Base-by-base conservation (phyloP, 2,329 filamentous ascomycete genomes). In the Ceratocystis smalleyi region DNA sequence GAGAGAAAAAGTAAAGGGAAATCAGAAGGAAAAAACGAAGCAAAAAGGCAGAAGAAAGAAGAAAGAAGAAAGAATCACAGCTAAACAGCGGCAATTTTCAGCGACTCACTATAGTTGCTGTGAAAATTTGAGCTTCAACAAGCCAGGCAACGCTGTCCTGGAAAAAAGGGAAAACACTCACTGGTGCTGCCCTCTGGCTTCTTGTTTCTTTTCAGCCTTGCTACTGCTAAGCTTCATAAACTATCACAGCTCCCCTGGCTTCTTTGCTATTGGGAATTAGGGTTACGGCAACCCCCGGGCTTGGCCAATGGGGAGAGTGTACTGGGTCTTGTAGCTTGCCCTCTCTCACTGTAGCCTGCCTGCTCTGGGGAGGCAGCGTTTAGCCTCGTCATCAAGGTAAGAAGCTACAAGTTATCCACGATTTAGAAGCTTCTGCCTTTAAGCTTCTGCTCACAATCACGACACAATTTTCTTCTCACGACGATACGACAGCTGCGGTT, bases 381-480 rank as follows among this genome's bases (percentile, higher is more conserved):
- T 75, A 78, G 78, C 78, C 77, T 80, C 78, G 78, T 81, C 78
- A 81, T 79, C 78, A 76, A 74, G 75, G 73, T 71, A 71, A 68
- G 51, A 55, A 55, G 51, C 51, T 55, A 27, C 22, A 32, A 40
- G 35, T 17, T 55, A 55, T 55, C 51, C 51, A 55, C 27, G 24
- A 27, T 32, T n/a, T 17, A n/a, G 27, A 27, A 55, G 22, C 17
- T n/a, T 55, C 27, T 7, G 10, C 51, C 22, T 32, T 32, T 12
- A 32, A 30, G 51, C 51, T 65, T 67, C 35, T 40, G 35, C 67
- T 40, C 63, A 51, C 67, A 64, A 63, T 60, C 64, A 66, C 65
- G 67, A 69, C 35, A 43, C 69, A 64, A 68, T 69, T 67, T 8
- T n/a, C 35, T 40, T 19, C 45, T 35, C 27, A 47, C 51, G 47